phyloP scores from a whole-genome alignment of 2,329 filamentous ascomycete species.

The Pseudogymnoascus sp. region DNA sequence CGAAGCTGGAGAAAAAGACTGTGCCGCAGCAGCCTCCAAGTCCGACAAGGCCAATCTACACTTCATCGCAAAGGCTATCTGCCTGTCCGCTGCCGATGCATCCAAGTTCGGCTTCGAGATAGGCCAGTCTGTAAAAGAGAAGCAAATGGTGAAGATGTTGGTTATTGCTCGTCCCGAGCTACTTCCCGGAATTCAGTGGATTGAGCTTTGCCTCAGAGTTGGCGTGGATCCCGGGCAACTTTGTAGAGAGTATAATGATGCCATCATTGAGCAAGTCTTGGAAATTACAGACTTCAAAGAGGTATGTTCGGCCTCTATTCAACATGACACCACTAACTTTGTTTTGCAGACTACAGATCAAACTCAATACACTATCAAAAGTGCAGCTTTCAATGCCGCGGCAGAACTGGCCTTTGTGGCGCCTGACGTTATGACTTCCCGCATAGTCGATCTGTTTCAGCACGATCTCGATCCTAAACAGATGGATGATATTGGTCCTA shows the following conservation, averaged over 20 bases:
- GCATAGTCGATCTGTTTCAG: slow-evolving; percentile 66
- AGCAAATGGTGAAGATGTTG: slow-evolving; percentile 68
- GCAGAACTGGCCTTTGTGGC: slow-evolving; percentile 92
- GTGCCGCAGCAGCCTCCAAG: slow-evolving; percentile 58
- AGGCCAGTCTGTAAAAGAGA: slow-evolving; percentile 47
- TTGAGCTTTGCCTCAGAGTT: slow-evolving; percentile 73
- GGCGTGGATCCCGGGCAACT: slow-evolving; percentile 77
- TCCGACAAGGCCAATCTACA: slow-evolving; percentile 58
- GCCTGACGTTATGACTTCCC: slow-evolving; percentile 70
- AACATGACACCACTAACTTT: slow-evolving; percentile 13
- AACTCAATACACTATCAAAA: slow-evolving; percentile 42
- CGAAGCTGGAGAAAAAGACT: slow-evolving; percentile 71
- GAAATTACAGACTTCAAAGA: slow-evolving; percentile 41
- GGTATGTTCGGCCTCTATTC: slow-evolving; percentile 17
- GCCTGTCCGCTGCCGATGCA: slow-evolving; percentile 47
- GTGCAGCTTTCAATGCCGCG: slow-evolving; percentile 74
- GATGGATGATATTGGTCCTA: slow-evolving; percentile 67
- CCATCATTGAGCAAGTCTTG: slow-evolving; percentile 62
- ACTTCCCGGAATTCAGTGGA: slow-evolving; percentile 76
- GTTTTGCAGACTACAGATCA: slow-evolving; percentile 20
- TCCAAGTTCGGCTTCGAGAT: slow-evolving; percentile 36
- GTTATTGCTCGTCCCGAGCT: slow-evolving; percentile 73
- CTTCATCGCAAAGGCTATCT: slow-evolving; percentile 55
- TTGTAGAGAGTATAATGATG: slow-evolving; percentile 54
- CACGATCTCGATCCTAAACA: slow-evolving; percentile 65